Base-by-base conservation (phyloP, 176 grass and related monocot genomes). In the Cenchrus fungigraminus region DNA sequence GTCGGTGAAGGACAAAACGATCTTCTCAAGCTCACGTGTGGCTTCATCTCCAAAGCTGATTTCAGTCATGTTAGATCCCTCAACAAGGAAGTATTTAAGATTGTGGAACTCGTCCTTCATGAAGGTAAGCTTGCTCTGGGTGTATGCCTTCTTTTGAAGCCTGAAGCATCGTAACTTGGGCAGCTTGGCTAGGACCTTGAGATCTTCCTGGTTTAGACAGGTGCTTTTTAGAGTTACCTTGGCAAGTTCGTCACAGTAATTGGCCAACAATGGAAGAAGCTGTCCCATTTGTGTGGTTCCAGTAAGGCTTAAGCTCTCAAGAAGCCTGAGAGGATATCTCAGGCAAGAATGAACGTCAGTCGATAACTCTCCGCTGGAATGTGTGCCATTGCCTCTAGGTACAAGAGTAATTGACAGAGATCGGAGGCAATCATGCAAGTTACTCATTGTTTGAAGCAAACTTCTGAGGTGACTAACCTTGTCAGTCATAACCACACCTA, bases 211-310 rank as follows among this genome's bases (percentile, higher is more conserved):
- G 0, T 11, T 57, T 19, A 91, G 25, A 0, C 0, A 10, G 11
- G 82, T 85, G 0, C 19, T 10, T 64, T 16, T 10, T 13, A 91
- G 22, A 49, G 81, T 85, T 49, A 91, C n/a, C 45, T 92, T 88
- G 16, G 14, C 3, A 31, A 91, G 82, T 22, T 20, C 0, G 0
- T 8, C 6, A 1, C 0, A 22, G 0, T 0, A 1, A 8, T 78
- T 64, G 1, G 47, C 1, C 20, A 83, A 52, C 3, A 42, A 49
- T 13, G 17, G 12, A 51, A 76, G 51, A 47, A 89, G 20, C 4
- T 0, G 0, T 0, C 0, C 46, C 12, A 1, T n/a, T 0, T 68
- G 5, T 43, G 52, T 73, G 12, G 1, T 44, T 20, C 86, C 77
- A 0, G 2, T 37, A 5, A 92, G 65, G 12, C 17, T 77, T 15